A percentile compares a stretch with the other conserved stretches of the same genome.
Conservation (phyloP, 106 monocot species). For the Alisma plantagoaquatica region DNA sequence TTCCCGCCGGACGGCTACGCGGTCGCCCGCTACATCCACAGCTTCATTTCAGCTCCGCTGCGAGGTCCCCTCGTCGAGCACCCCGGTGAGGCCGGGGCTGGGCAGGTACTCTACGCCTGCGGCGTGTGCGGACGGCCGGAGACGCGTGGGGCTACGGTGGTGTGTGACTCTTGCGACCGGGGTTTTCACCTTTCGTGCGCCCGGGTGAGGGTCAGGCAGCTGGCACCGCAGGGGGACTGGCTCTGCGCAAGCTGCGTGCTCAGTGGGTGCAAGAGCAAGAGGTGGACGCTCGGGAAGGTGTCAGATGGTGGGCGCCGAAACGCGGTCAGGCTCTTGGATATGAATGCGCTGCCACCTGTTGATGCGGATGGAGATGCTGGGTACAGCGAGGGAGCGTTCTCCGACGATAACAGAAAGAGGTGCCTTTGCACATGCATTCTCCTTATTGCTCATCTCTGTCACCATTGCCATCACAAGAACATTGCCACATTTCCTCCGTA, state of each 20-base stretch:
- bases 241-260: conserved; percentile 50
- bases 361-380: conserved; percentile 24
- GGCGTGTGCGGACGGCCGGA: conserved; percentile 52
- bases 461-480: too few relatives aligned
- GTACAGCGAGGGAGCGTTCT: conserved; percentile 4
- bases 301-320: not conserved
- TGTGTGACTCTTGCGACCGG: conserved; percentile 93
- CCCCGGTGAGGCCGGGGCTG: conserved; percentile 78
- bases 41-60: not conserved
- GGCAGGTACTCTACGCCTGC: conserved; percentile 19
- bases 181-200: conserved; percentile 86
- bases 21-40: conserved; percentile 29
- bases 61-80: conserved; percentile 28
- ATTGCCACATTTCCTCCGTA: too few relatives aligned
- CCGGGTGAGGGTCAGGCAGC: conserved; percentile 9
- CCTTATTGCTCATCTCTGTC: not conserved
- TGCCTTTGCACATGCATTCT: conserved; percentile 2
- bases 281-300: conserved; percentile 56
- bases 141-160: conserved; percentile 42
- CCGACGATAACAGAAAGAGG: conserved; percentile 13
- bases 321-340: conserved; percentile 46
- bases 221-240: conserved; percentile 47
- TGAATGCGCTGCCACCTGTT: conserved; percentile 65
- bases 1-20: conserved; percentile 53
- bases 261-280: conserved; percentile 33